Evolutionary conservation across 2,329 filamentous ascomycete genomes (phyloP).

Genomic region (Microcyclospora pomicola): DNA sequence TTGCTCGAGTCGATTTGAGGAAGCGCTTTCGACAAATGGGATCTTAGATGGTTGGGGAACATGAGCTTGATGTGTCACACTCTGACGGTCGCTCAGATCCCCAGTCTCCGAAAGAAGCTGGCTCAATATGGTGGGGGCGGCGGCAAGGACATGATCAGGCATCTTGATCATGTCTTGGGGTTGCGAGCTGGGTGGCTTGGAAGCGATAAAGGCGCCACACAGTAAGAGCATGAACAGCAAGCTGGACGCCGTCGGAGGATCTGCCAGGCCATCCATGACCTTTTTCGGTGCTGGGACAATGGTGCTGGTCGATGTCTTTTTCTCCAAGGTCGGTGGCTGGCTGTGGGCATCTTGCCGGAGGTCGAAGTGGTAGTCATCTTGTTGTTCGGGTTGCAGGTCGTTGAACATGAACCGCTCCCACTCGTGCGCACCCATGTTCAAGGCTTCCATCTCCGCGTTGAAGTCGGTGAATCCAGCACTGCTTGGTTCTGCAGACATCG

Average conservation of each 20-base stretch:
- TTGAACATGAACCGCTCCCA: constrained; percentile 76
- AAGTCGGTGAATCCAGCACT: constrained; percentile 53
- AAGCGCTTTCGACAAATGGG: constrained; percentile 3
- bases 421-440: constrained; percentile 58
- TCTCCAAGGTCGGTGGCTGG: constrained; percentile 11
- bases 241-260: constrained; percentile 58
- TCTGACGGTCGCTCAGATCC: constrained; percentile 3
- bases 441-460: constrained; percentile 70
- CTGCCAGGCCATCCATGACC: constrained; percentile 18
- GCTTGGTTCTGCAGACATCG: constrained; percentile 38
- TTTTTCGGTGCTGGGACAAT: constrained; percentile 27
- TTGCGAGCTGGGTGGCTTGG: constrained; percentile 58
- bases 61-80: constrained; percentile 4
- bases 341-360: constrained; percentile 10
- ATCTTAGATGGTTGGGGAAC: constrained; percentile 14
- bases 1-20: constrained; percentile 20
- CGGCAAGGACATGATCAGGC: constrained; percentile 66
- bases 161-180: constrained; percentile 61
- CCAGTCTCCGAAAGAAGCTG: constrained; percentile 39
- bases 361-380: constrained; percentile 45
- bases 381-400: constrained; percentile 21
- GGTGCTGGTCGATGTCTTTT: constrained; percentile 11
- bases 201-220: constrained; percentile 89
- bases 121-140: constrained; percentile 63
- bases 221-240: constrained; percentile 91